Conservation (phyloP, 176 grass and related monocot genomes). For the Dendrocalamus sinicus region DNA sequence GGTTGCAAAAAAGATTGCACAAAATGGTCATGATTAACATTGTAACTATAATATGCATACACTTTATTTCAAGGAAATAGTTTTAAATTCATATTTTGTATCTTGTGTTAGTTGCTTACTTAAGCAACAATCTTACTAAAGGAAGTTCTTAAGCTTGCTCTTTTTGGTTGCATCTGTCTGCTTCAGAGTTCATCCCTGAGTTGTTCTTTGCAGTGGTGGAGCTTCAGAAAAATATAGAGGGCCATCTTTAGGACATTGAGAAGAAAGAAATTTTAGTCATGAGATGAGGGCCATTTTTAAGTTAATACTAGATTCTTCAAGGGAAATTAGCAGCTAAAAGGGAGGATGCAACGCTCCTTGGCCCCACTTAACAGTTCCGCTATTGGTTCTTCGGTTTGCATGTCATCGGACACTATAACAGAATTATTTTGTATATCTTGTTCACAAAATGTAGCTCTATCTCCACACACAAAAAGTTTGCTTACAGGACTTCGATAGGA, state of each 20-base stretch:
- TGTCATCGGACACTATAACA: neutral
- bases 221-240: neutral
- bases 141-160: neutral
- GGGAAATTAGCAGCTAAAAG: slow-evolving; percentile 6
- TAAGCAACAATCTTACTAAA: slow-evolving; percentile 6
- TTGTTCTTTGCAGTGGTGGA: neutral
- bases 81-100: neutral
- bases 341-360: neutral
- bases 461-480: neutral
- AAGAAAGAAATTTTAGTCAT: neutral
- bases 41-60: slow-evolving; percentile 1
- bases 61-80: slow-evolving; percentile 4
- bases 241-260: neutral
- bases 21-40: neutral
- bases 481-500: neutral
- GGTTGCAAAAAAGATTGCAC: slow-evolving; percentile 1
- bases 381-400: neutral
- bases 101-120: neutral
- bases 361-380: neutral
- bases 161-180: slow-evolving; percentile 10
- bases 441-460: neutral
- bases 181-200: neutral
- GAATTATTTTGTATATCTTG: neutral
- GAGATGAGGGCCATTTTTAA: neutral
- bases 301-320: slow-evolving; percentile 1